A percentile compares a stretch with the other conserved stretches of the same genome.
Conservation (phyloP, 129 eudicot genomes). For the Rutidosis leptorrhynchoides region DNA sequence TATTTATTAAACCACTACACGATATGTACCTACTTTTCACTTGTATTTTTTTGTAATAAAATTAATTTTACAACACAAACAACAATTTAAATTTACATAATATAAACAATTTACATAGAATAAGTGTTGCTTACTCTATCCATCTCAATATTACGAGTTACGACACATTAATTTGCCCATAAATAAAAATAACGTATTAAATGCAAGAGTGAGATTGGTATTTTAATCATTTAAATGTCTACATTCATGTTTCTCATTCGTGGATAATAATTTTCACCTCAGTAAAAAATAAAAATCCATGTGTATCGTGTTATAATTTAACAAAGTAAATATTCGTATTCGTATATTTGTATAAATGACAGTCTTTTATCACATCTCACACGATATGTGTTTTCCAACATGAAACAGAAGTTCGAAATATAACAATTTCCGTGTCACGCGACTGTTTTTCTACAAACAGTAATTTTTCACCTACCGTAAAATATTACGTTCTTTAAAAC, state of each 20-base stretch:
- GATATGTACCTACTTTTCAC: background rate
- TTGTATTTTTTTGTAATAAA: background rate
- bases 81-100: too few species aligned
- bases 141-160: too few species aligned
- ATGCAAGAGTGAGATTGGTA: too few species aligned
- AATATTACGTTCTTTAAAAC: background rate
- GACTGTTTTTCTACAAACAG: background rate
- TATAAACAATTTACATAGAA: too few species aligned
- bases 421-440: background rate
- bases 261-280: too few species aligned
- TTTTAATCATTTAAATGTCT: too few species aligned
- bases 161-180: too few species aligned
- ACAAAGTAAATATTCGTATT: background rate
- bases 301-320: too few species aligned
- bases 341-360: too few species aligned
- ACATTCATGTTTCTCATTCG: too few species aligned
- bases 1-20: background rate
- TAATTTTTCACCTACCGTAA: background rate
- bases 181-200: too few species aligned
- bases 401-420: conserved; percentile 9
- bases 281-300: background rate
- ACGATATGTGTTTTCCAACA: conserved; percentile 12
- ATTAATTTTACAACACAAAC: background rate
- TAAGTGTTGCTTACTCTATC: background rate
- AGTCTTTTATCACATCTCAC: background rate